A percentile compares a stretch with the other conserved stretches of the same genome.
Evolutionary conservation across 2,329 filamentous ascomycete species (phyloP).

Genomic region (Clarireedia sp.): DNA sequence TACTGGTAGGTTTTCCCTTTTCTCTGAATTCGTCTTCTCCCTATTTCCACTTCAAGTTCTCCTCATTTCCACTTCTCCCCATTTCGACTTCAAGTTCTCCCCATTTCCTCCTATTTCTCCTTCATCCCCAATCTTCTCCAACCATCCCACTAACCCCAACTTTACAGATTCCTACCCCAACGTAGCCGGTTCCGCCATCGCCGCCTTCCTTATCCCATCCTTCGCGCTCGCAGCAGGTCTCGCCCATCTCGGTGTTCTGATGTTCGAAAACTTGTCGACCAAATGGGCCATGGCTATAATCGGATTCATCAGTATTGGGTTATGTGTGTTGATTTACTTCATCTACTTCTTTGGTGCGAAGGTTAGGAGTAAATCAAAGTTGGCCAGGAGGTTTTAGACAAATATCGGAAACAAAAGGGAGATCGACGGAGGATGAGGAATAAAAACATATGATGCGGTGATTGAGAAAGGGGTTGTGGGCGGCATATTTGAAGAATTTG

Average conservation of each 20-base stretch:
- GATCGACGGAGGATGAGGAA: too few species aligned
- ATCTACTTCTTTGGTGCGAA: slow-evolving; percentile 30
- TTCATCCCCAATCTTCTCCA: background rate
- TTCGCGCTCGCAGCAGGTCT: slow-evolving; percentile 35
- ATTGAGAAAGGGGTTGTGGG: too few species aligned
- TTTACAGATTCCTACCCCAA: slow-evolving; percentile 33
- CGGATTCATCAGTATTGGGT: slow-evolving; percentile 33
- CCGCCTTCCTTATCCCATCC: slow-evolving; percentile 37
- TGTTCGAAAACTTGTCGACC: slow-evolving; percentile 30
- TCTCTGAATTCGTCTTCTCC: background rate
- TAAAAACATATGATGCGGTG: too few species aligned
- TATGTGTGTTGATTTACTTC: slow-evolving; percentile 35
- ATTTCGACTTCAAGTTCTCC: background rate
- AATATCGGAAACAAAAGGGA: too few species aligned
- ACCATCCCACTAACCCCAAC: background rate
- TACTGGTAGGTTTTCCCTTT: slow-evolving; percentile 10
- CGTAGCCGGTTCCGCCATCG: slow-evolving; percentile 35
- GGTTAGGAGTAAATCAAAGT: background rate
- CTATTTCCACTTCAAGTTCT: too few species aligned
- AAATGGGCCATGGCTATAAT: slow-evolving; percentile 36
- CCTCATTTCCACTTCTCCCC: background rate
- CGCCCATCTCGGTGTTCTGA: slow-evolving; percentile 32
- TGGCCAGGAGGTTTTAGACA: slow-evolving; percentile 4
- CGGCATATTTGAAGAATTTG: too few species aligned
- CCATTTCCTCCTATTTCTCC: background rate